These are phyloP conservation scores for Podospora anserina DNA, from an alignment of 495 filamentous ascomycete species.

Conservation along the genomic window DNA sequence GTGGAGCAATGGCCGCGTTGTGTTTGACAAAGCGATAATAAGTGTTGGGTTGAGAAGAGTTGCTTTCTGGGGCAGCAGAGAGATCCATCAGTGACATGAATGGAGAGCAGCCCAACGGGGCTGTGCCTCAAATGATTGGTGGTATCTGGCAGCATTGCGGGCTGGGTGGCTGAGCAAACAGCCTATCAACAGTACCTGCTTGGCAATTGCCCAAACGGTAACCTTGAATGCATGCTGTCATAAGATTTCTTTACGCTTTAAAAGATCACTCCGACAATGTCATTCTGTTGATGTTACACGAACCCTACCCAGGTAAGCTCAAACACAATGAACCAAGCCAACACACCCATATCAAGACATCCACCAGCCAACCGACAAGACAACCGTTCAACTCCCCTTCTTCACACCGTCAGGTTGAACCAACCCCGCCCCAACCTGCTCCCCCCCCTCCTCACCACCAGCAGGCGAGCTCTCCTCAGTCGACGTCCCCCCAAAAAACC, in stretches of 20 bases:
- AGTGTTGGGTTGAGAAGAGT: not conserved
- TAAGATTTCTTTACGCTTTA: not conserved
- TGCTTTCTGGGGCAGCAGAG: not conserved
- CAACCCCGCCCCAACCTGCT: not conserved
- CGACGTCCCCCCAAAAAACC: not conserved
- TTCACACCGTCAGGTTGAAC: not conserved
- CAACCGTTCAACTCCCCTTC: not conserved
- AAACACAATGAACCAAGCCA: not conserved
- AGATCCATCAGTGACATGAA: not conserved
- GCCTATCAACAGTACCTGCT: no score
- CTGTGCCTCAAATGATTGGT: not conserved
- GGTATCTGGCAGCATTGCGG: not conserved
- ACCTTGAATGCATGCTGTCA: no score
- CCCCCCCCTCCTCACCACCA: not conserved
- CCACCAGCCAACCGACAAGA: no score
- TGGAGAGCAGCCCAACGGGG: no score
- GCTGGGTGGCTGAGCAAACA: not conserved
- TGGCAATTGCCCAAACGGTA: no score
- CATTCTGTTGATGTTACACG: not conserved
- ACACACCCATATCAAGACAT: no score
- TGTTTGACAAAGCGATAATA: not conserved
- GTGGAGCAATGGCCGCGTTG: not conserved
- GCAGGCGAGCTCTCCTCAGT: not conserved
- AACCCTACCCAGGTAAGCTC: not conserved
- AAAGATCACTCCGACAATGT: not conserved